A percentile compares a stretch with the other conserved stretches of the same genome.
Conservation (phyloP, 169 alveolate species). For the Eimeria praecox region DNA sequence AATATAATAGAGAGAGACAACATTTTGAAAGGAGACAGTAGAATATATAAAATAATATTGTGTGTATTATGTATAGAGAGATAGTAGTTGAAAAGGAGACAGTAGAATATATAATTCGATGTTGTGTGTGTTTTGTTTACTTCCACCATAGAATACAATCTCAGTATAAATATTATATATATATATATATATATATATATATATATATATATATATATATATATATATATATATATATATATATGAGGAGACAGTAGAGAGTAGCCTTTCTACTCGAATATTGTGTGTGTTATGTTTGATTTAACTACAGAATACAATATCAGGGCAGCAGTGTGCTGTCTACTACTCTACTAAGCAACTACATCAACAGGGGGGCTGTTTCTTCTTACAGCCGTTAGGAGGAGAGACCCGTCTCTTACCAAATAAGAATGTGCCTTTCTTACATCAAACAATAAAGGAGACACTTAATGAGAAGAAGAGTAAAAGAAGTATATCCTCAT, state of each 20-base stretch:
- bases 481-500: neutral
- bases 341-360: slow-evolving; percentile 66
- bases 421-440: slow-evolving; percentile 63
- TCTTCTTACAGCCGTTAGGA: slow-evolving; percentile 64
- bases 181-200: too few species aligned
- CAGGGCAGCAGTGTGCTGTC: slow-evolving; percentile 76
- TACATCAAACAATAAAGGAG: neutral
- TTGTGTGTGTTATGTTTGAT: neutral
- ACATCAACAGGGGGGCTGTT: slow-evolving; percentile 79
- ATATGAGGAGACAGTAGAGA: too few species aligned
- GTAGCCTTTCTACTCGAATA: too few species aligned
- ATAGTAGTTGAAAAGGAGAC: too few species aligned
- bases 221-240: too few species aligned
- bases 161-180: too few species aligned
- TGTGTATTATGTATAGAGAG: neutral
- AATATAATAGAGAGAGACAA: too few species aligned
- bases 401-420: slow-evolving; percentile 57
- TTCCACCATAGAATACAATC: too few species aligned
- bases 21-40: neutral
- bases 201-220: too few species aligned
- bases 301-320: slow-evolving; percentile 25
- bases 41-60: neutral
- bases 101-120: too few species aligned
- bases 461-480: neutral
- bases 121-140: too few species aligned